phyloP scores from a whole-genome alignment of 805 yeast species.

The Pichia deserticola region DNA sequence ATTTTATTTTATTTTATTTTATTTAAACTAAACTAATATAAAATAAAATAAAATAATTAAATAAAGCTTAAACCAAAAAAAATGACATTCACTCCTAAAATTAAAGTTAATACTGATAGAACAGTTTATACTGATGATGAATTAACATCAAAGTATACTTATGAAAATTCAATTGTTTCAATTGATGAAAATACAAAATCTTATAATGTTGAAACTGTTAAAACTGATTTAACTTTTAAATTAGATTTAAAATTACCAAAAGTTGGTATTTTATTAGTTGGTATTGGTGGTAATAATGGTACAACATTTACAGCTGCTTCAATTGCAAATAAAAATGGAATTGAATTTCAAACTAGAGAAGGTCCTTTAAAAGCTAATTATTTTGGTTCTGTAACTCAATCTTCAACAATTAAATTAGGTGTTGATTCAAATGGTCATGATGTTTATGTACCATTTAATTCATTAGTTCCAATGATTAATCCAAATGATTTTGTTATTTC shows the following conservation, averaged over 20 bases:
- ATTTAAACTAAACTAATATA: background rate
- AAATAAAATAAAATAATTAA: background rate
- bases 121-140: slow-evolving; percentile 42
- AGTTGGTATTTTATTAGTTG: slow-evolving; percentile 84
- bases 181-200: slow-evolving; percentile 46
- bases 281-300: slow-evolving; percentile 96
- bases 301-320: slow-evolving; percentile 81
- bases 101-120: slow-evolving; percentile 51
- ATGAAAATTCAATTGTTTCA: slow-evolving; percentile 70
- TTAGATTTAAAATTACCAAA: slow-evolving; percentile 76
- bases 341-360: slow-evolving; percentile 74
- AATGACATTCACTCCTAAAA: slow-evolving; percentile 29
- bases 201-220: slow-evolving; percentile 60
- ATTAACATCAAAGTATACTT: slow-evolving; percentile 55
- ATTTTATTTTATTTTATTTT: too few species aligned
- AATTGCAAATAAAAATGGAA: slow-evolving; percentile 74
- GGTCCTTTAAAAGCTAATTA: slow-evolving; percentile 70
- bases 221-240: slow-evolving; percentile 75
- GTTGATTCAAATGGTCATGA: slow-evolving; percentile 77
- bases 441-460: slow-evolving; percentile 86
- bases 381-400: slow-evolving; percentile 91
- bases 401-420: slow-evolving; percentile 85
- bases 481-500: slow-evolving; percentile 87
- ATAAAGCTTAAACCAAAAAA: background rate
- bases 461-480: slow-evolving; percentile 76